phyloP scores from a whole-genome alignment of 768 basidiomycete species.

The Lentinula sp. region DNA sequence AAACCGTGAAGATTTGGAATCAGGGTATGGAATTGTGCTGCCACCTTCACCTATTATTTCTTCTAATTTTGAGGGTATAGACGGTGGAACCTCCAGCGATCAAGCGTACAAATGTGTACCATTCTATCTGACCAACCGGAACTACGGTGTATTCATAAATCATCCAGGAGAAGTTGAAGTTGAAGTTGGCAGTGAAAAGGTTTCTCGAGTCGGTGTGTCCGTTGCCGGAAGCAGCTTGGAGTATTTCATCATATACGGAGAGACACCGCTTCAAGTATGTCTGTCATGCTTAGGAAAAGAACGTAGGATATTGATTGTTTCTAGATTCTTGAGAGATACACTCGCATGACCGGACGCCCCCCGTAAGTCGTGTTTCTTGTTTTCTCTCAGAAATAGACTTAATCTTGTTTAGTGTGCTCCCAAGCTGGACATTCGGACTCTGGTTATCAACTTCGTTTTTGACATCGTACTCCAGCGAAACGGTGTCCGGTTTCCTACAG shows the following conservation, averaged over 20 bases:
- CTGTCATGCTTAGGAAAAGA: neutral
- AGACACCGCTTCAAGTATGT: slow-evolving; percentile 55
- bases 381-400: slow-evolving; percentile 8
- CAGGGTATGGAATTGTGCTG: slow-evolving; percentile 20
- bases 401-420: slow-evolving; percentile 45
- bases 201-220: slow-evolving; percentile 53
- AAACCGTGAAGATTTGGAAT: slow-evolving; percentile 62
- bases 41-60: neutral
- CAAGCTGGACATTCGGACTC: slow-evolving; percentile 71
- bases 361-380: slow-evolving; percentile 29
- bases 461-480: slow-evolving; percentile 61
- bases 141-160: slow-evolving; percentile 75
- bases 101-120: slow-evolving; percentile 66
- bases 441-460: slow-evolving; percentile 78
- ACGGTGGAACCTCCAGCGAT: slow-evolving; percentile 68
- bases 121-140: slow-evolving; percentile 64
- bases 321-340: slow-evolving; percentile 57
- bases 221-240: slow-evolving; percentile 60
- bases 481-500: slow-evolving; percentile 64
- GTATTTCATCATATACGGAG: slow-evolving; percentile 68
- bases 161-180: slow-evolving; percentile 73
- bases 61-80: slow-evolving; percentile 16
- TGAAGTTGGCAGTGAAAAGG: slow-evolving; percentile 62
- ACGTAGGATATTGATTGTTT: neutral
- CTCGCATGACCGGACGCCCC: slow-evolving; percentile 58